Evolutionary conservation across 2,329 filamentous ascomycete species (phyloP), one percentile per base, ranked within the genome.

Genomic region (Xylariales sp.): DNA sequence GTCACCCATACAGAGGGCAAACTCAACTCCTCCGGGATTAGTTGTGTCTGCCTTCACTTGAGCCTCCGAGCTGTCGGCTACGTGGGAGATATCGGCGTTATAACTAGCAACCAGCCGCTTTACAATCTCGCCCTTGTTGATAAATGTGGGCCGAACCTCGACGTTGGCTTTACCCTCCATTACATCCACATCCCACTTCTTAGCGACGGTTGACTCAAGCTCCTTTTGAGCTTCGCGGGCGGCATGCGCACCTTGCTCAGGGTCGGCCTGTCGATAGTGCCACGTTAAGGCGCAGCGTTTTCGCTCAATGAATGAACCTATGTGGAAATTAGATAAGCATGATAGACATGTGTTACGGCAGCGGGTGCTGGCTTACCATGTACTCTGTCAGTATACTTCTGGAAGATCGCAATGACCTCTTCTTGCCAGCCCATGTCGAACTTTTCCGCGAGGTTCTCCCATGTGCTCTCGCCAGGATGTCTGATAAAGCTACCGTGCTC

Each of bases 91-190:
- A 34, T 63, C 66, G 40, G 63, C 64, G 51, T 72, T 81, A 61
- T 94, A 94, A 33, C 81, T 81, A 16, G 78, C 68, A 25, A 97
- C 81, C 14, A 98, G 74, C 5, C 83, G 81, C 66, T 88, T 90
- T 13, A 83, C 87, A 47, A 97, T 97, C 63, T 94, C 89, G 20
- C 93, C 93, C 70, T 98, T 98, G 74, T 97, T 97, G 67, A 98
- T 89, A 55, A 95, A 95, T 1, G 83, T 90, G 19, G 91, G 91
- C n/a, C 93, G 83, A 21, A 97, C 91, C 63, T 98, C 93, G 18
- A 98, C 73, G 58, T 97, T 97, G 44, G 91, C 91, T 67, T 97
- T 98, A 52, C 93, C 93, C 0, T 82, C 78, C 89, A 97, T 97
- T 42, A 98, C 89, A 54, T 97, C 91, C 4, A 97, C 87, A 33